These are phyloP conservation scores for Alloteropsis semialata DNA, from an alignment of 176 grass and related monocot species.

Conservation along the genomic window DNA sequence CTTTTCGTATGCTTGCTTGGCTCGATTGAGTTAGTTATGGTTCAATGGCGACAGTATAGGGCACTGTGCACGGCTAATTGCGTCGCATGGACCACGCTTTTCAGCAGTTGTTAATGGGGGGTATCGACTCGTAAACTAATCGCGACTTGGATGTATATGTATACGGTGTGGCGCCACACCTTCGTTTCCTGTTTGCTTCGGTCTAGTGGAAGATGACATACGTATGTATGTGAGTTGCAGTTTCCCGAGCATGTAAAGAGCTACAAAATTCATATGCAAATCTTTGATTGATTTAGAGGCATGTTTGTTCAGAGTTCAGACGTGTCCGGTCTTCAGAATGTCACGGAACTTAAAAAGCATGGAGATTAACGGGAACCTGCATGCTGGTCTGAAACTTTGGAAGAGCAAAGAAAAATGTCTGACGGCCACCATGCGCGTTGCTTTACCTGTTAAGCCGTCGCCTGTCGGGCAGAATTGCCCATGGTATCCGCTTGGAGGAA, in stretches of 20 bases:
- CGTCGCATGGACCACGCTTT: neutral
- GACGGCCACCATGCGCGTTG: neutral
- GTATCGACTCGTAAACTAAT: neutral
- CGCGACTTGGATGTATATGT: neutral
- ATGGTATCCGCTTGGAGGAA: neutral
- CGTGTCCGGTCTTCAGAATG: neutral
- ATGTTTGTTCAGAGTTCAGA: neutral
- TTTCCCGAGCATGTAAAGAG: too few species aligned
- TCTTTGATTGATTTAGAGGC: neutral
- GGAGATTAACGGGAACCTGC: neutral
- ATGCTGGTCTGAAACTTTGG: neutral
- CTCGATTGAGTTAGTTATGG: too few species aligned
- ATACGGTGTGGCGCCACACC: too few species aligned
- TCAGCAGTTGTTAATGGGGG: neutral
- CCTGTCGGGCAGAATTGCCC: neutral
- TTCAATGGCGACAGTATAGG: too few species aligned
- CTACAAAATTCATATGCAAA: neutral
- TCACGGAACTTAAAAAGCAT: neutral
- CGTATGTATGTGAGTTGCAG: too few species aligned
- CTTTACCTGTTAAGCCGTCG: neutral
- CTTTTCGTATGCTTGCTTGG: too few species aligned
- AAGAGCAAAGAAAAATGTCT: neutral
- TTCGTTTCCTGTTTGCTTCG: too few species aligned
- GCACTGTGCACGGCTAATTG: neutral
- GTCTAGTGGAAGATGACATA: too few species aligned